Conservation (phyloP, 371 early-diverging fungal genomes). For the Mucor sp. region DNA sequence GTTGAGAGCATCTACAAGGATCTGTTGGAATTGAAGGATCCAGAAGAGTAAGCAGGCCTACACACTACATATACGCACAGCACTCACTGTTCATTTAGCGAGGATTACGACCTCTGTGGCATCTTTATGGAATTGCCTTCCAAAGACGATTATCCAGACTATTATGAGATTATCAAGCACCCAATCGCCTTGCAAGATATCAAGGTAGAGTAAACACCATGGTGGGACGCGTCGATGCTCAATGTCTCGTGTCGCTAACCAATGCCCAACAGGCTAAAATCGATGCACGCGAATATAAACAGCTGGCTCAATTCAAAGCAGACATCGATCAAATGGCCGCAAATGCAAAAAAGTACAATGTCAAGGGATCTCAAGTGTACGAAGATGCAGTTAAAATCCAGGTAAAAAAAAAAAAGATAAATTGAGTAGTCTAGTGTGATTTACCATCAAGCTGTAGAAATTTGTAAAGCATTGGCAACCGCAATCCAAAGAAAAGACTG, state of each 20-base stretch:
- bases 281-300: conserved; percentile 52
- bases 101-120: conserved; percentile 63
- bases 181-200: conserved; percentile 83
- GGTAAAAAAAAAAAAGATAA: conserved; percentile 28
- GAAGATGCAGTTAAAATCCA: conserved; percentile 72
- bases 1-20: conserved; percentile 32
- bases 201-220: conserved; percentile 31
- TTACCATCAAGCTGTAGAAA: conserved; percentile 26
- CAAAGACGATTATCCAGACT: conserved; percentile 83
- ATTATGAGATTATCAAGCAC: conserved; percentile 82
- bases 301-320: conserved; percentile 56
- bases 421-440: not conserved
- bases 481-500: conserved; percentile 19
- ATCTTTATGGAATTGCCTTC: conserved; percentile 81
- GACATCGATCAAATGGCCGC: conserved; percentile 76
- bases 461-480: conserved; percentile 37
- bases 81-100: conserved; percentile 7
- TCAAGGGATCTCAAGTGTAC: conserved; percentile 75
- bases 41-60: conserved; percentile 33
- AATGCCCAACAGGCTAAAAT: conserved; percentile 39
- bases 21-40: conserved; percentile 34
- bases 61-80: not conserved
- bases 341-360: conserved; percentile 82
- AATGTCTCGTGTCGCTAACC: not conserved
- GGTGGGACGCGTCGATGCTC: not conserved